Evolutionary conservation across 1,284 basidiomycete genomes (phyloP).

Genomic region (Leccinum variabile): DNA sequence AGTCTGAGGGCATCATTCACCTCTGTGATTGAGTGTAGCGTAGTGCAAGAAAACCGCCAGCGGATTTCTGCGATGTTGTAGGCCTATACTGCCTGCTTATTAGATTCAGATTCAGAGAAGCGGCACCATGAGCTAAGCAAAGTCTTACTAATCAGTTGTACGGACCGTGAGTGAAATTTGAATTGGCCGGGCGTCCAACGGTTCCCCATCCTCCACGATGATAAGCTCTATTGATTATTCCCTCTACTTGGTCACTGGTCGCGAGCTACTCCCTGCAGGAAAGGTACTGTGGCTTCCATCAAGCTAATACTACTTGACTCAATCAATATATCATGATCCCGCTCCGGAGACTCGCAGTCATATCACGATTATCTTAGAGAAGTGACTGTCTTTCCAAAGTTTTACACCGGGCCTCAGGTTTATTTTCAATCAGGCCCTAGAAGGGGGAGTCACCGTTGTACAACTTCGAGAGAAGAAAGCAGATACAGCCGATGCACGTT

Average conservation of each 20-base stretch:
- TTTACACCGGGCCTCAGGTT: not conserved
- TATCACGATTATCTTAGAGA: slow-evolving; percentile 80
- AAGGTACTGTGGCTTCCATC: slow-evolving; percentile 51
- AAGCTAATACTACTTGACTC: slow-evolving; percentile 4
- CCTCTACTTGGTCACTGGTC: slow-evolving; percentile 84
- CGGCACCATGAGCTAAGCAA: not conserved
- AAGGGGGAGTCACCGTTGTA: slow-evolving; percentile 87
- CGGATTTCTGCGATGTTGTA: no score
- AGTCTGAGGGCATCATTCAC: no score
- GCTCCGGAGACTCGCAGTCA: not conserved
- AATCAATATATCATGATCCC: not conserved
- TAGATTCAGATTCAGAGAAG: no score
- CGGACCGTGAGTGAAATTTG: no score
- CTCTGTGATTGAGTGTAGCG: no score
- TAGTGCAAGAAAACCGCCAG: no score
- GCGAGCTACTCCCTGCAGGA: slow-evolving; percentile 77
- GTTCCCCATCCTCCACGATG: not conserved
- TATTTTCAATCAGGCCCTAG: slow-evolving; percentile 54
- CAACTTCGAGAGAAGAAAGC: slow-evolving; percentile 85
- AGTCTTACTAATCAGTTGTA: not conserved
- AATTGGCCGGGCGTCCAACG: no score
- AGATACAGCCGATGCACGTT: slow-evolving; percentile 73
- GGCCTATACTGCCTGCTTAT: no score
- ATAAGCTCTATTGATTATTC: slow-evolving; percentile 60
- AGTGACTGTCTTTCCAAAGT: slow-evolving; percentile 38